A percentile compares a stretch with the other conserved stretches of the same genome.
These are phyloP conservation scores for Clarireedia paspali DNA, from an alignment of 2,329 filamentous ascomycete genomes.

Conservation along the genomic window DNA sequence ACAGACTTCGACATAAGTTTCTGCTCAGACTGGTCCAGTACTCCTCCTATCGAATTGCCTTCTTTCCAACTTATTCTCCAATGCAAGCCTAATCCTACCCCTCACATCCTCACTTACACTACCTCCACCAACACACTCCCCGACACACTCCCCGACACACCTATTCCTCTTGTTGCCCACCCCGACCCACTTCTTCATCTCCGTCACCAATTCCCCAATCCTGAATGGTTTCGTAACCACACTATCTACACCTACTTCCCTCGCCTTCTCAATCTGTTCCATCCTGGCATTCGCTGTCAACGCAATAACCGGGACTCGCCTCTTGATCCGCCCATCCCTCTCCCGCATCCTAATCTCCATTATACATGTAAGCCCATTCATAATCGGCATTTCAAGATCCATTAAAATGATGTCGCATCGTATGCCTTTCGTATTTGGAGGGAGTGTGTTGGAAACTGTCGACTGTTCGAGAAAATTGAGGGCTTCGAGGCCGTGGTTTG, in stretches of 20 bases:
- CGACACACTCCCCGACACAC: neutral
- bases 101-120: no score
- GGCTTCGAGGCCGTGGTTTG: conserved; percentile 50
- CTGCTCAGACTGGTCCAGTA: no score
- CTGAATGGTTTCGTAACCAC: conserved; percentile 67
- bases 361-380: conserved; percentile 62
- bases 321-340: conserved; percentile 41
- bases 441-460: conserved; percentile 17
- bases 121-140: no score
- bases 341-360: conserved; percentile 52
- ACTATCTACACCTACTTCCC: conserved; percentile 38
- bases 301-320: conserved; percentile 31
- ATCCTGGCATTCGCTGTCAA: conserved; percentile 28
- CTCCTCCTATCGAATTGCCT: no score
- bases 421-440: conserved; percentile 17
- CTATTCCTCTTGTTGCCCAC: neutral
- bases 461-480: conserved; percentile 32
- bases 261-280: conserved; percentile 21
- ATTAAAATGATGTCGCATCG: conserved; percentile 57
- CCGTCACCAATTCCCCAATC: conserved; percentile 52
- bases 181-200: conserved; percentile 37
- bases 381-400: conserved; percentile 71
- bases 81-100: no score
- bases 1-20: no score
- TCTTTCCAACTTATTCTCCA: no score